Base-by-base conservation (phyloP, 345 rosid species). In the Aquilaria malaccensis region DNA sequence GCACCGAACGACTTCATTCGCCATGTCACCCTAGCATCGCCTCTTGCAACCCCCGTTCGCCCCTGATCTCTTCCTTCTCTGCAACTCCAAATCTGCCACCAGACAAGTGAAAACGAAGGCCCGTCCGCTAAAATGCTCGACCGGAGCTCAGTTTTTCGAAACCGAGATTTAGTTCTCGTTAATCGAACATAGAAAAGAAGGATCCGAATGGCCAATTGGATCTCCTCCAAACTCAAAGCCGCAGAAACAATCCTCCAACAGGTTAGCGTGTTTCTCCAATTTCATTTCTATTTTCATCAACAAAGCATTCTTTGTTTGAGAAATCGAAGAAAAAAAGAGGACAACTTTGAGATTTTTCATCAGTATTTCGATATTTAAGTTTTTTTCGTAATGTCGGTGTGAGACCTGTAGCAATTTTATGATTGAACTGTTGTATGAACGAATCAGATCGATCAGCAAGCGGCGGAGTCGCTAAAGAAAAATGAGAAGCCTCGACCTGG, bases 211-310 rank as follows among this genome's bases (percentile, higher is more conserved):
- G 80, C 97, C 57, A 83, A 86, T 78, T 93, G 97, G 98, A 84
- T 93, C 86, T 82, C 94, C 61, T 84, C 85, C 41, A 93, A 89
- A 68, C 97, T 93, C 81, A 93, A 80, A 82, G 98, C 85, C 64
- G 97, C 90, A 51, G 96, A 89, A 70, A 87, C 80, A 32, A 71
- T 93, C 75, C 84, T 93, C 56, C 89, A 89, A 68, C 95, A 93
- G 87, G 97, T 68, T 56, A 63, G 5, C 45, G 15, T 11, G 62
- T 41, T 63, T 48, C 56, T 30, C 43, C 7, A 37, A 37, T 37
- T 37, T 37, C 7, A 3, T 37, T 37, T 37, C 43, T 37, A 37
- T 37, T 9, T 37, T 37, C 43, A 37, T 37, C 1, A 37, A 1
- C 43, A 4, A 9, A 37, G 43, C 43, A 5, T 9, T 37, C 43